Percentiles rank a stretch among this genome's conserved stretches.
Conservation (phyloP, 306 rosid genomes). For the Aeschynomene evenia region DNA sequence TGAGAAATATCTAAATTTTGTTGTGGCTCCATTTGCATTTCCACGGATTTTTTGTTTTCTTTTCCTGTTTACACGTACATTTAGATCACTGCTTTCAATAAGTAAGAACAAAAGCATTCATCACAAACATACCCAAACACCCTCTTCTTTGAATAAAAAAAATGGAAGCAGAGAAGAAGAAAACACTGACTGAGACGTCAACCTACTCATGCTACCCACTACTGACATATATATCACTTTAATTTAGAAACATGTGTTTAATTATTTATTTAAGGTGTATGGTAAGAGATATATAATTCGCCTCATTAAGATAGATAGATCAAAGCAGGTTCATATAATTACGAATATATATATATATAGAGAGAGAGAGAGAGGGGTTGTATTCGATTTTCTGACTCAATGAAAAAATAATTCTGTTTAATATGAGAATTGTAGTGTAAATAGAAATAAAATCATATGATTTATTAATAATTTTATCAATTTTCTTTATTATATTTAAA, state of each 20-base stretch:
- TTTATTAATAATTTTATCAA: too few species aligned
- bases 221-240: background rate
- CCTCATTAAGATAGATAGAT: background rate
- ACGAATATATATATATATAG: too few species aligned
- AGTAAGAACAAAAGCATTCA: background rate
- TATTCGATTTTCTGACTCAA: too few species aligned
- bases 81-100: background rate
- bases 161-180: too few species aligned
- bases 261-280: background rate
- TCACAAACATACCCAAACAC: background rate
- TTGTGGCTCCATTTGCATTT: background rate
- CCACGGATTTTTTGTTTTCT: background rate
- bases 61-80: background rate
- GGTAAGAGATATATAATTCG: background rate
- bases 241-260: background rate
- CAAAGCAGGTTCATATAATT: background rate
- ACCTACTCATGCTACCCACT: too few species aligned
- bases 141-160: background rate
- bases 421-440: too few species aligned
- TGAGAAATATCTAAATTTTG: background rate
- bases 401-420: too few species aligned
- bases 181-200: background rate
- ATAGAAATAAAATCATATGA: too few species aligned
- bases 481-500: too few species aligned
- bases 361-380: too few species aligned